A percentile compares a stretch with the other conserved stretches of the same genome.
phyloP scores from a whole-genome alignment of 345 rosid genomes.

The Euphorbia pulcherrima region DNA sequence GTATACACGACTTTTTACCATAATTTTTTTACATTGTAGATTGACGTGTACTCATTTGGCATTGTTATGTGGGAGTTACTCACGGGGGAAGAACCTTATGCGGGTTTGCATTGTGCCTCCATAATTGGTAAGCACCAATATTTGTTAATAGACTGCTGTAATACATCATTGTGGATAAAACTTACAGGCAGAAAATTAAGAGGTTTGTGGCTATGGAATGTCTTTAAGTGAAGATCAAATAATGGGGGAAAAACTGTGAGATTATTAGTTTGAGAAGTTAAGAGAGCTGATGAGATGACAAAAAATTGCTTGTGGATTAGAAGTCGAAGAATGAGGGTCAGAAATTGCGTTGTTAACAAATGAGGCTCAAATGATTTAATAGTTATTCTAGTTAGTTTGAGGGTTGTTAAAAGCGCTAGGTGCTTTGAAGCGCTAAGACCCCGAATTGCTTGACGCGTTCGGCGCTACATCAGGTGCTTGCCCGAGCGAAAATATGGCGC shows the following conservation, averaged over 20 bases:
- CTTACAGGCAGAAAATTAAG: not conserved
- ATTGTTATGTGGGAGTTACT: conserved; percentile 99
- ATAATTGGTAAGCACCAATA: conserved; percentile 66
- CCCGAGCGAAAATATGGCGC: no score
- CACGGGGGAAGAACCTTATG: conserved; percentile 91
- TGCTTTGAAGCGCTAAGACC: no score
- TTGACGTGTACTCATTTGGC: conserved; percentile 97
- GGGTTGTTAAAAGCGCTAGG: no score
- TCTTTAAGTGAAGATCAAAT: not conserved
- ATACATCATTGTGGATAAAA: not conserved
- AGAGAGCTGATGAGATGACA: not conserved
- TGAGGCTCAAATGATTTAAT: not conserved
- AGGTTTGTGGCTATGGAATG: not conserved
- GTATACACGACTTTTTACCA: not conserved
- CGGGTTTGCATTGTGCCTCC: conserved; percentile 89
- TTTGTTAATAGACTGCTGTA: not conserved
- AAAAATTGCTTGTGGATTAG: not conserved
- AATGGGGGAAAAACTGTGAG: not conserved
- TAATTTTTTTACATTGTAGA: conserved; percentile 38
- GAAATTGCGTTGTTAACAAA: not conserved
- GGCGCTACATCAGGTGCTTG: no score
- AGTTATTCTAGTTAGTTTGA: no score
- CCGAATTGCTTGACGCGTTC: no score
- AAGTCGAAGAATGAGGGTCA: not conserved
- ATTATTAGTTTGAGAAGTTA: not conserved